A percentile compares a stretch with the other conserved stretches of the same genome.
phyloP scores from a whole-genome alignment of 352 stramenopile genomes.

The Pseudoperonospora humuli region DNA sequence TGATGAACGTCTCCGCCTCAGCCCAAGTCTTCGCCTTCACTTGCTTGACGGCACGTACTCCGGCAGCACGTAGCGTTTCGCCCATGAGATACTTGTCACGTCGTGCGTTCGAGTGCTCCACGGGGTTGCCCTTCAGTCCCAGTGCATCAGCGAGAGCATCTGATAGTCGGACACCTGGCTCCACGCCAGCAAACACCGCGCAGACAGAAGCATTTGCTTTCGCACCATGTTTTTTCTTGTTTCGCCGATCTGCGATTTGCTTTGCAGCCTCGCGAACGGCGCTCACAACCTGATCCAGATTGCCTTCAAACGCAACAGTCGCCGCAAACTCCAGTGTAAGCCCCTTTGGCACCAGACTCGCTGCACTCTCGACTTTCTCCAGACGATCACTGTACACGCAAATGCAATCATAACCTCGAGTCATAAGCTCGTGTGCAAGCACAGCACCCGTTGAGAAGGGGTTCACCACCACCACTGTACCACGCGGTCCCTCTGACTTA shows the following conservation, averaged over 20 bases:
- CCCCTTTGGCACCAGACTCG: slow-evolving; percentile 68
- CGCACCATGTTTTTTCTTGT: slow-evolving; percentile 25
- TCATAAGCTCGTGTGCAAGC: slow-evolving; percentile 87
- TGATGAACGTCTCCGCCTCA: slow-evolving; percentile 67
- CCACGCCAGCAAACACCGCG: slow-evolving; percentile 87
- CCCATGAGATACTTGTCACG: slow-evolving; percentile 86
- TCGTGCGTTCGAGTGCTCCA: slow-evolving; percentile 58
- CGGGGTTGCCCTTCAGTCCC: slow-evolving; percentile 75
- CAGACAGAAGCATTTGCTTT: slow-evolving; percentile 31
- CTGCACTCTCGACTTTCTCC: slow-evolving; percentile 77
- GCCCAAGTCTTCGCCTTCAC: slow-evolving; percentile 71
- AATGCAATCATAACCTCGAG: slow-evolving; percentile 85
- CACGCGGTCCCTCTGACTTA: slow-evolving; percentile 19
- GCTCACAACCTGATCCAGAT: slow-evolving; percentile 35
- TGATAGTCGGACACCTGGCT: slow-evolving; percentile 89
- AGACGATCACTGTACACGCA: slow-evolving; percentile 82
- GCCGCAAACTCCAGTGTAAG: slow-evolving; percentile 70
- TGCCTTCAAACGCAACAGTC: slow-evolving; percentile 61
- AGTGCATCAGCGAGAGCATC: slow-evolving; percentile 86
- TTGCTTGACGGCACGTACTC: slow-evolving; percentile 88
- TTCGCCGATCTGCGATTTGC: slow-evolving; percentile 35
- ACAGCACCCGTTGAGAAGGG: slow-evolving; percentile 94
- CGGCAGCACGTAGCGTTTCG: slow-evolving; percentile 67
- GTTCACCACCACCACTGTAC: slow-evolving; percentile 90
- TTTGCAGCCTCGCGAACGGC: slow-evolving; percentile 34